Conservation (phyloP, 352 stramenopile genomes). For the Pythium utonaiense region DNA sequence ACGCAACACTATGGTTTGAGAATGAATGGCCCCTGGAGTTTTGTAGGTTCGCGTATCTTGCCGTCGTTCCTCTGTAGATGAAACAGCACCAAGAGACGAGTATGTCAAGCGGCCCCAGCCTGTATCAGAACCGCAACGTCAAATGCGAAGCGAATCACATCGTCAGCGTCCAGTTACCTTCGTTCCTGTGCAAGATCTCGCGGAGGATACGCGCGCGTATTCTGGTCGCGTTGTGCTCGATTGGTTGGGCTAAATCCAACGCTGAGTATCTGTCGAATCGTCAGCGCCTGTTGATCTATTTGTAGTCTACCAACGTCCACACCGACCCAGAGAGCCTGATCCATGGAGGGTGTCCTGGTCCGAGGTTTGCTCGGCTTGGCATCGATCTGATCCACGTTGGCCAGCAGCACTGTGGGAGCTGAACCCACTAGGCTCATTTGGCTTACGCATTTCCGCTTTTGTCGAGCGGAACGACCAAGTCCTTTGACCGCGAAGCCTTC, state of each 20-base stretch:
- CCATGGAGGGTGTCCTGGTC: background rate
- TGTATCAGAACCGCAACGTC: background rate
- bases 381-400: background rate
- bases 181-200: conserved; percentile 2
- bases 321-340: background rate
- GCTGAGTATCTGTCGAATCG: background rate
- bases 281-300: background rate
- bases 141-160: no score
- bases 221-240: background rate
- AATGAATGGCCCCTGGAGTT: background rate
- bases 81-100: background rate
- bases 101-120: background rate
- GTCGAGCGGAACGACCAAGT: background rate
- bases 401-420: no score
- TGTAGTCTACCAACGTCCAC: background rate
- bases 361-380: background rate
- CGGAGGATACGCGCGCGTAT: background rate
- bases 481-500: background rate
- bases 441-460: conserved; percentile 7
- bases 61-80: background rate
- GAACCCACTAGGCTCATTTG: background rate
- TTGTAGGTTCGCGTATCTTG: background rate
- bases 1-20: background rate
- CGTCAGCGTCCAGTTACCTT: background rate
- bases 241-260: background rate